Evolutionary conservation across 176 grass and related monocot species (phyloP), one percentile per base, ranked within the genome.

Genomic region (Miscanthus lutarioriparius): DNA sequence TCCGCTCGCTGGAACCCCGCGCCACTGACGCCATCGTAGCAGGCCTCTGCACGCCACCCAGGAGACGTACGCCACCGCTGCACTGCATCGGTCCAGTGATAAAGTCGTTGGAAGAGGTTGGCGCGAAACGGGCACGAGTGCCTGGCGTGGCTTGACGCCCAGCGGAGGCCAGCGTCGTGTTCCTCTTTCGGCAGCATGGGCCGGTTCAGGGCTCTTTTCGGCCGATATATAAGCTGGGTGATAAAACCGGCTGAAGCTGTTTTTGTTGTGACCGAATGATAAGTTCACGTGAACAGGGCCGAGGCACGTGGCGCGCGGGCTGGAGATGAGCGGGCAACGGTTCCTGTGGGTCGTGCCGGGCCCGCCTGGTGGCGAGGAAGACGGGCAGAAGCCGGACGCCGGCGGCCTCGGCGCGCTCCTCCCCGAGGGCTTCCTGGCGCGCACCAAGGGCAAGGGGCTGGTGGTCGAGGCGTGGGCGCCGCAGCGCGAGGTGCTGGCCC

Each of bases 101-200:
- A 2, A 87, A 87, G 0, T 0, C 39, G 39, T 2, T 4, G 10
- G 80, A 3, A 1, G 44, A 0, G 39, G 6, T 1, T 78, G 27
- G 51, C 51, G n/a, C 8, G 26, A 47, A 47, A 20, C 12, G 10
- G 81, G 66, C 85, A 83, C 40, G 82, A 80, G 28, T 79, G 90
- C 81, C 65, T 92, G 16, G 26, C 35, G 45, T 92, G 86, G 90
- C 86, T 92, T 3, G 83, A 92, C 76, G 54, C 61, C 3, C 86
- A 89, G 45, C 90, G 0, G 47, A 79, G n/a, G 64, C 26, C 54
- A 92, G 90, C 71, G 86, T 92, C 26, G 83, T 92, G 65, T 92
- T 88, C 76, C 90, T 92, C 41, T 86, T 92, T 89, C 14, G 84
- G 84, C 40, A 86, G 67, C 76, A 38, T 59, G 41, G 84, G 84